Conservation (phyloP, 192 early-diverging fungal genomes). For the Backusella westeae region DNA sequence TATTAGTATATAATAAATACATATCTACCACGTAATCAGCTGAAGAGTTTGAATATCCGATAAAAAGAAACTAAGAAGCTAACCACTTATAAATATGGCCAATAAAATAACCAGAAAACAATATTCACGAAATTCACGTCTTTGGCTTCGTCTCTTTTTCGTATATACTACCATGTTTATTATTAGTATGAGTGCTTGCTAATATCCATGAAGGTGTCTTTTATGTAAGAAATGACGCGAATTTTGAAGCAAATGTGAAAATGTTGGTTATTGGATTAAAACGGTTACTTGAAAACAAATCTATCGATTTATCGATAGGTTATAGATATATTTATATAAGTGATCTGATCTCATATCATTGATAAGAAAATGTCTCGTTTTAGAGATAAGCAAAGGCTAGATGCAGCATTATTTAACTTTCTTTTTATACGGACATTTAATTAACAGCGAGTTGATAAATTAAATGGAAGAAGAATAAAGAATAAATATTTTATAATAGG, state of each 20-base stretch:
- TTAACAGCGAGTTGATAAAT: no score
- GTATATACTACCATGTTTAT: no score
- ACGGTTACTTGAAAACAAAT: neutral
- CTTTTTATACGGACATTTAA: no score
- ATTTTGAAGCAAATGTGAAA: no score
- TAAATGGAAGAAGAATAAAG: no score
- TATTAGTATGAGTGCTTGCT: no score
- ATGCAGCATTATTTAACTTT: no score
- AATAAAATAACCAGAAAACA: neutral
- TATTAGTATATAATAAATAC: neutral
- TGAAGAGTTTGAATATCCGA: neutral
- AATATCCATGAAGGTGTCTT: no score
- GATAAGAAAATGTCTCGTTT: neutral
- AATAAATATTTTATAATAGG: no score
- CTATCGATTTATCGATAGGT: neutral
- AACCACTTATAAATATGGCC: neutral
- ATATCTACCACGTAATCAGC: neutral
- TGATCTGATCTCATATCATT: neutral
- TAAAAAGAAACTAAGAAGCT: neutral
- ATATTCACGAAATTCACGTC: neutral
- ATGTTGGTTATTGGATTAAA: neutral
- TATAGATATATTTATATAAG: neutral
- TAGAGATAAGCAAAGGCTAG: neutral
- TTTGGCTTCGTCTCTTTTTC: neutral
- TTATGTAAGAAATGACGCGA: no score